Conservation (phyloP, 1,284 basidiomycete genomes). For the Microbotryum scabiosae region DNA sequence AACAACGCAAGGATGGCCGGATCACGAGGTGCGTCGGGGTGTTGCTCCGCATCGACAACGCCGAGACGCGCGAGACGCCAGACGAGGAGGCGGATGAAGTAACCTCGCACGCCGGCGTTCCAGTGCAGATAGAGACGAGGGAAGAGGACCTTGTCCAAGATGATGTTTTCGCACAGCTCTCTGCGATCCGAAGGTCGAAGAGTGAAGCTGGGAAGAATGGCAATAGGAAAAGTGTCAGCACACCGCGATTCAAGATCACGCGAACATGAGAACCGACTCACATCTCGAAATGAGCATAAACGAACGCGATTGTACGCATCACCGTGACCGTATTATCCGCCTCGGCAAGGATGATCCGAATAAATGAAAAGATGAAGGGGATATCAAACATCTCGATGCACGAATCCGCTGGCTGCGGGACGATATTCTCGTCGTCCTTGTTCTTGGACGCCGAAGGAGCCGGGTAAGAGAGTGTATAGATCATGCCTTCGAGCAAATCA, state of each 20-base stretch:
- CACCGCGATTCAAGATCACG: neutral
- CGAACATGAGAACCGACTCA: conserved; percentile 17
- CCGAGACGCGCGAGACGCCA: conserved; percentile 47
- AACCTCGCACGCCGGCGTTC: conserved; percentile 46
- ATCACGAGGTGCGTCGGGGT: conserved; percentile 36
- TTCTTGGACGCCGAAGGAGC: conserved; percentile 35
- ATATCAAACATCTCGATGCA: conserved; percentile 41
- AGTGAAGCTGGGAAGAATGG: conserved; percentile 38
- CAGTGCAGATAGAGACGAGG: conserved; percentile 46
- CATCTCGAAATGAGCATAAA: conserved; percentile 47
- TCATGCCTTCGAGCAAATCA: conserved; percentile 35
- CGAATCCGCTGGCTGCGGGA: conserved; percentile 12
- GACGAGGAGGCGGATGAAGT: conserved; percentile 43
- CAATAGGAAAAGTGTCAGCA: neutral
- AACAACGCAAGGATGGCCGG: conserved; percentile 43
- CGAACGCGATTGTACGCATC: conserved; percentile 46
- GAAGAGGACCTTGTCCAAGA: conserved; percentile 44
- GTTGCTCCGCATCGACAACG: conserved; percentile 31
- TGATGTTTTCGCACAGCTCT: conserved; percentile 43
- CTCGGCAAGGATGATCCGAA: conserved; percentile 44
- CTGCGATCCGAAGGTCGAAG: conserved; percentile 41
- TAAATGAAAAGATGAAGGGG: conserved; percentile 43
- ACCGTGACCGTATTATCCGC: conserved; percentile 47
- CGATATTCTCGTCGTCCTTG: conserved; percentile 36
- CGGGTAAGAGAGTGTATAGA: conserved; percentile 35